A percentile compares a stretch with the other conserved stretches of the same genome.
Evolutionary conservation across 108 stramenopile genomes (phyloP).

Genomic region (Chaetoceros tenuissimus): DNA sequence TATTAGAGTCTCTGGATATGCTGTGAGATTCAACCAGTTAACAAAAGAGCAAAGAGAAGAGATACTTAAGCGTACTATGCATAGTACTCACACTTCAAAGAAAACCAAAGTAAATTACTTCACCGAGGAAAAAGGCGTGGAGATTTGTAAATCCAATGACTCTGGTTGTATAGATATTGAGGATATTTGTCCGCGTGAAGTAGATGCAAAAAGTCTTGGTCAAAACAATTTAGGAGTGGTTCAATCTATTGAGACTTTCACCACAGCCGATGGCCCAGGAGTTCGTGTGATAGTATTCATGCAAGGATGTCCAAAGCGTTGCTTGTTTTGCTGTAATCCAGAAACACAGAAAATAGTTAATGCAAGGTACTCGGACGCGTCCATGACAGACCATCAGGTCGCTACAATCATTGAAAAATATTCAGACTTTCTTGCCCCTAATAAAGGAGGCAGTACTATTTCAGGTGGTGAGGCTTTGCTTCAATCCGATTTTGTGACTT

Average conservation of each 20-base stretch:
- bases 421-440: slow-evolving; percentile 32
- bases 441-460: slow-evolving; percentile 44
- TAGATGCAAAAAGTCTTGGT: slow-evolving; percentile 10
- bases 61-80: slow-evolving; percentile 46
- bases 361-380: slow-evolving; percentile 35
- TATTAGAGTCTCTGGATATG: slow-evolving; percentile 55
- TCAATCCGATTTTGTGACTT: slow-evolving; percentile 41
- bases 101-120: neutral
- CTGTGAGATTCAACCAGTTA: slow-evolving; percentile 52
- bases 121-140: neutral
- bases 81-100: slow-evolving; percentile 22
- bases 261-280: slow-evolving; percentile 41
- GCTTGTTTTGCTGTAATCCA: slow-evolving; percentile 52
- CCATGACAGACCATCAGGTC: slow-evolving; percentile 39
- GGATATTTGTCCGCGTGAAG: slow-evolving; percentile 12
- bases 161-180: slow-evolving; percentile 1
- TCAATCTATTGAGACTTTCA: slow-evolving; percentile 35
- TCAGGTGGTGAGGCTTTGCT: slow-evolving; percentile 57
- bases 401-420: slow-evolving; percentile 30
- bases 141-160: neutral
- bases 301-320: slow-evolving; percentile 58
- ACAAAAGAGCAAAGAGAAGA: slow-evolving; percentile 63
- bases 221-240: slow-evolving; percentile 19
- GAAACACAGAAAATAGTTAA: slow-evolving; percentile 46
- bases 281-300: slow-evolving; percentile 43